Conservation (phyloP, 139 green algal species). For the Coccomyxa sp. region DNA sequence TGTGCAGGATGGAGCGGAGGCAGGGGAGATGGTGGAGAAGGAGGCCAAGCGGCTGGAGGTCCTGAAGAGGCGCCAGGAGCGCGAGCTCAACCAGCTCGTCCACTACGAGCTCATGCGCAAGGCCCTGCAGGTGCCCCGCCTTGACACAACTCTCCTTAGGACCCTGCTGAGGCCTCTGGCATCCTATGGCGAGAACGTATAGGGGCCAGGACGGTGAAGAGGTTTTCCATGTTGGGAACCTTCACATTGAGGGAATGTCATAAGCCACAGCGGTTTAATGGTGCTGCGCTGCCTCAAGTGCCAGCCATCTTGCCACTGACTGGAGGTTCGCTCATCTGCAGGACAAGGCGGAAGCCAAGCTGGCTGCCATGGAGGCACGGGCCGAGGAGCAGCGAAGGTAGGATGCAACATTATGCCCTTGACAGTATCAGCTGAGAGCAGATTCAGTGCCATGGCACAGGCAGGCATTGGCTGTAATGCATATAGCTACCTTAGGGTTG, state of each 20-base stretch:
- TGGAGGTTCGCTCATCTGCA: neutral
- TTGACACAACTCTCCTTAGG: neutral
- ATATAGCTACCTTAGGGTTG: no score
- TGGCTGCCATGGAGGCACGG: constrained; percentile 44
- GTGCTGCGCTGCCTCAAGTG: neutral
- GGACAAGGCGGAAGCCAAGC: constrained; percentile 43
- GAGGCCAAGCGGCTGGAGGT: constrained; percentile 79
- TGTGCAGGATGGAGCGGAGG: neutral
- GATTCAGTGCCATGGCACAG: no score
- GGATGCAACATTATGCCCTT: no score
- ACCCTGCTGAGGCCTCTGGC: no score
- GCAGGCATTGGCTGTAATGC: no score
- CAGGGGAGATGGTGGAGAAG: constrained; percentile 57
- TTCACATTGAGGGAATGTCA: neutral
- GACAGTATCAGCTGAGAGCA: no score
- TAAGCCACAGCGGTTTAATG: neutral
- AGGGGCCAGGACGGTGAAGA: no score
- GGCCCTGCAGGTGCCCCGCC: constrained; percentile 45
- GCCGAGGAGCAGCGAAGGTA: constrained; percentile 54
- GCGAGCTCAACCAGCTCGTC: constrained; percentile 72
- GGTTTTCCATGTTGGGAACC: no score
- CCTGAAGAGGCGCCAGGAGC: constrained; percentile 70
- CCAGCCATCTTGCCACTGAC: neutral
- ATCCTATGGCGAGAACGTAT: no score
- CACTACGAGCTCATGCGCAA: constrained; percentile 64